These are phyloP conservation scores for Gaultheria prostrata DNA, from an alignment of 148 eudicot genomes.

Conservation along the genomic window DNA sequence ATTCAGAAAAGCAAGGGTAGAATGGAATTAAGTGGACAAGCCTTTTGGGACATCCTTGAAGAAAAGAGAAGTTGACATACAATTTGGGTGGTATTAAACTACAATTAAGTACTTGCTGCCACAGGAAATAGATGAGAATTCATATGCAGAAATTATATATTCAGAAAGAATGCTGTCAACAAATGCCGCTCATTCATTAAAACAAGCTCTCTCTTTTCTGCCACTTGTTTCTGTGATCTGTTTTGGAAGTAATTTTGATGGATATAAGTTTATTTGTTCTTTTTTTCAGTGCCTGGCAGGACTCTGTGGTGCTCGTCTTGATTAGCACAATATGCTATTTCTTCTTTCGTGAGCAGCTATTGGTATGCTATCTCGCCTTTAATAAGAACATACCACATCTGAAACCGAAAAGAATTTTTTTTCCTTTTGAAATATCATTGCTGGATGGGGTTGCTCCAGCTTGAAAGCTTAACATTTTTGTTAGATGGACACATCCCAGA, in stretches of 20 bases:
- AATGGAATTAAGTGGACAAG: background rate
- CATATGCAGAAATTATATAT: background rate
- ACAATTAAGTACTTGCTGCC: background rate
- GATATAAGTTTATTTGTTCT: background rate
- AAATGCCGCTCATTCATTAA: background rate
- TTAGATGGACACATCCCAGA: background rate
- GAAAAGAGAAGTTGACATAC: background rate
- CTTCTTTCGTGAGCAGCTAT: slow-evolving; percentile 92
- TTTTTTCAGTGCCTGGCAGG: slow-evolving; percentile 84
- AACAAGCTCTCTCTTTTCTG: background rate
- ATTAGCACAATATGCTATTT: slow-evolving; percentile 90
- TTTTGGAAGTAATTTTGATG: background rate
- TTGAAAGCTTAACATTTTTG: background rate
- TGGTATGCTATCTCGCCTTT: slow-evolving; percentile 46
- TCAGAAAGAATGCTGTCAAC: background rate
- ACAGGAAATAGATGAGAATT: background rate
- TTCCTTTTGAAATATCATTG: too few relatives aligned
- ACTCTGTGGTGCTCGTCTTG: slow-evolving; percentile 81
- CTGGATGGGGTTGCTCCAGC: background rate
- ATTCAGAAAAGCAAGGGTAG: background rate
- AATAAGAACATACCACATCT: background rate
- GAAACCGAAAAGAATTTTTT: background rate
- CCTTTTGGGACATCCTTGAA: background rate
- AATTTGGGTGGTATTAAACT: background rate
- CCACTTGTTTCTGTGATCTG: background rate